These are phyloP conservation scores for Debaryomycetaceae sp. DNA, from an alignment of 1,139 yeast species.

Conservation along the genomic window DNA sequence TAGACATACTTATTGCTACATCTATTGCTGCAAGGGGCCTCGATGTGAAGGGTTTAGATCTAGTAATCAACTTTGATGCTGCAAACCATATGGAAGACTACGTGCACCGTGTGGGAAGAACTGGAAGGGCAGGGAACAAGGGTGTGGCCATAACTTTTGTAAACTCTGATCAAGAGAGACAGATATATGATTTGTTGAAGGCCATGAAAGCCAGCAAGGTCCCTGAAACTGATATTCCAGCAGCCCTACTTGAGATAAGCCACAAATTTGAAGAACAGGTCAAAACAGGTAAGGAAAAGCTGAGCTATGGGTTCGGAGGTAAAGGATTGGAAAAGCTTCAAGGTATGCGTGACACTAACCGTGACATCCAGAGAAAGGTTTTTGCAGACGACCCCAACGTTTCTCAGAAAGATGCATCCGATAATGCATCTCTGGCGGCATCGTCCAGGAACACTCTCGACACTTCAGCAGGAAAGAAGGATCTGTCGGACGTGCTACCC, in stretches of 20 bases:
- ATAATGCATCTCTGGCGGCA: not conserved
- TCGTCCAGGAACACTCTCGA: not conserved
- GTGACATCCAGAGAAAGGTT: constrained; percentile 46
- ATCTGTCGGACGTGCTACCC: constrained; percentile 24
- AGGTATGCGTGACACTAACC: constrained; percentile 56
- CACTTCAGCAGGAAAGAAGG: constrained; percentile 2
- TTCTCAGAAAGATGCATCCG: not conserved
- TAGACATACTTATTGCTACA: constrained; percentile 76
- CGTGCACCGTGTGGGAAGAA: constrained; percentile 94
- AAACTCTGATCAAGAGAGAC: constrained; percentile 59
- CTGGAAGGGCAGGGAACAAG: constrained; percentile 83
- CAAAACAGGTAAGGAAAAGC: constrained; percentile 65
- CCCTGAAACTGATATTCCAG: constrained; percentile 43
- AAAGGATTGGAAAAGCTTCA: constrained; percentile 85
- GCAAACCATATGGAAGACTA: constrained; percentile 94
- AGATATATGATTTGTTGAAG: constrained; percentile 68
- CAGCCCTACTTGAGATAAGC: constrained; percentile 51
- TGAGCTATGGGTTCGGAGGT: constrained; percentile 85
- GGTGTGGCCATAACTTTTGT: constrained; percentile 84
- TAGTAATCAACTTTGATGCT: constrained; percentile 85
- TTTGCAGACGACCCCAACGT: constrained; percentile 18
- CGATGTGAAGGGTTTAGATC: constrained; percentile 77
- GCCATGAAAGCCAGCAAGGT: constrained; percentile 59
- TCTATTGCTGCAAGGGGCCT: constrained; percentile 94
- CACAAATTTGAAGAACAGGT: constrained; percentile 57